Percentiles rank a stretch among this genome's conserved stretches.
Conservation (phyloP, 306 rosid genomes). For the Begonia masoniana region DNA sequence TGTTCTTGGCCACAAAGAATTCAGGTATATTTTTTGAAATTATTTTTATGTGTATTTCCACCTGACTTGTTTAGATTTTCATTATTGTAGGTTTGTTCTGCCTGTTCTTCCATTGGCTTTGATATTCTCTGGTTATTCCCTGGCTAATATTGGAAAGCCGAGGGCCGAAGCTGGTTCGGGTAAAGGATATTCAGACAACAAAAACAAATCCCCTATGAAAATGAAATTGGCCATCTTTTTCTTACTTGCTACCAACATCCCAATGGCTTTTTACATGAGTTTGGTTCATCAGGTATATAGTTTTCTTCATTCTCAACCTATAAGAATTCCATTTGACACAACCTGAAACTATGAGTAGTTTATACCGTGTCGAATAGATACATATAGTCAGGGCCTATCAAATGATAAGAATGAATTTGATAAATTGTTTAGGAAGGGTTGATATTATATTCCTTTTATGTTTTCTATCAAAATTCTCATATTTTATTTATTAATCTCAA, state of each 20-base stretch:
- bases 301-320: background rate
- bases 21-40: constrained; percentile 45
- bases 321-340: background rate
- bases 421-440: too few relatives aligned
- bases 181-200: constrained; percentile 18
- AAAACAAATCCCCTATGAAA: constrained; percentile 30
- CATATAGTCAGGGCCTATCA: too few relatives aligned
- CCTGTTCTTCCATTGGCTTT: constrained; percentile 90
- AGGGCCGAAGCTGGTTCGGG: constrained; percentile 13
- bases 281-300: constrained; percentile 79
- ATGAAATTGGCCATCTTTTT: constrained; percentile 36
- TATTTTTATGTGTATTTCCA: constrained; percentile 2
- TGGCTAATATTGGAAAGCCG: constrained; percentile 39
- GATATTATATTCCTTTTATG: too few relatives aligned
- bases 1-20: constrained; percentile 85
- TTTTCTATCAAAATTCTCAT: too few relatives aligned
- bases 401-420: too few relatives aligned
- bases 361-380: too few relatives aligned
- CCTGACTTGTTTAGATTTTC: background rate
- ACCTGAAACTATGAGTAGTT: background rate
- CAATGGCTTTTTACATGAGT: constrained; percentile 93
- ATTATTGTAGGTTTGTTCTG: constrained; percentile 64
- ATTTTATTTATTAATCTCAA: too few relatives aligned
- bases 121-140: constrained; percentile 73
- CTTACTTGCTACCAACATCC: constrained; percentile 78